phyloP scores from a whole-genome alignment of 2,329 filamentous ascomycete species.

The Aspergillus sp. region DNA sequence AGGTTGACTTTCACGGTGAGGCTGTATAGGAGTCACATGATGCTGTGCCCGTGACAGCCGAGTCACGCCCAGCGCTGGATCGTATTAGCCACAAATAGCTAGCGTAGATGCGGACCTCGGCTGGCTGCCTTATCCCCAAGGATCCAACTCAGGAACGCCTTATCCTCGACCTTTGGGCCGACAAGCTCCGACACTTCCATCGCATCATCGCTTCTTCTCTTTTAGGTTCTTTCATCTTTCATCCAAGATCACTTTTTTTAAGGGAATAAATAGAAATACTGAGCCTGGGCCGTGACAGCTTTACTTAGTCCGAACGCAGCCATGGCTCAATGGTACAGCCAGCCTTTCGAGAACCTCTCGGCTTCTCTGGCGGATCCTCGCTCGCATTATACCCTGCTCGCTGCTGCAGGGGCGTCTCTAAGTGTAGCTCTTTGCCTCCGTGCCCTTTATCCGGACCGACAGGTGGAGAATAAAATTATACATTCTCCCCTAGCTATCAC shows the following conservation, averaged over 20 bases:
- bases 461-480: constrained; percentile 21
- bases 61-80: background rate
- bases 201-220: no score
- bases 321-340: constrained; percentile 36
- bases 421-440: constrained; percentile 34
- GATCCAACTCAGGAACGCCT: background rate
- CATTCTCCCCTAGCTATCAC: constrained; percentile 39
- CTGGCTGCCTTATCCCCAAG: background rate
- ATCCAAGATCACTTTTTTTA: background rate
- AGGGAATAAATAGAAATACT: background rate
- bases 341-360: constrained; percentile 35
- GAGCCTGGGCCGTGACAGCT: no score
- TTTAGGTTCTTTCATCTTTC: background rate
- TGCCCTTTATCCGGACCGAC: constrained; percentile 24
- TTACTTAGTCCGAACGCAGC: background rate
- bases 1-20: no score
- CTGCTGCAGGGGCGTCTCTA: constrained; percentile 37
- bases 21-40: no score
- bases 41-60: background rate
- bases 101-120: background rate
- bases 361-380: constrained; percentile 30
- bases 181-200: no score
- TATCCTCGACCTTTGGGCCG: no score
- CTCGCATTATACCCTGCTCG: constrained; percentile 33
- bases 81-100: background rate